Percentiles rank a stretch among this genome's conserved stretches.
Conservation (phyloP, 1,139 yeast genomes). For the Kodamaea sp. region DNA sequence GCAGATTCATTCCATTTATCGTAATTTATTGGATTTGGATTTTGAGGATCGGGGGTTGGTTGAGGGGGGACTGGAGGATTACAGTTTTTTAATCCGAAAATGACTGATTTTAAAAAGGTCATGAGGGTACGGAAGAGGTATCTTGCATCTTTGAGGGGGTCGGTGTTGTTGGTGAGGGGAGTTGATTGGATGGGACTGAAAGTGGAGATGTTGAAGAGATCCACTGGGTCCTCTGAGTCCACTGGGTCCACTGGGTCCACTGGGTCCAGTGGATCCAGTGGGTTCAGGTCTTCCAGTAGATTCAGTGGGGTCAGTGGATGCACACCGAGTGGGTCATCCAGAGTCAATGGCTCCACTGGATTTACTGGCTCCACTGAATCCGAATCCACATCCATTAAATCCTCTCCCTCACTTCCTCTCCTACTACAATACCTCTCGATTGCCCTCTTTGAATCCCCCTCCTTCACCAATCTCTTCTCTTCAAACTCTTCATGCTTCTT, state of each 20-base stretch:
- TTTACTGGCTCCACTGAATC: no score
- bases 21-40: constrained; percentile 53
- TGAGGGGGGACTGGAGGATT: constrained; percentile 78
- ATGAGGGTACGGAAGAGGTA: constrained; percentile 83
- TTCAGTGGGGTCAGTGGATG: no score
- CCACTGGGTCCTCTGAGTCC: no score
- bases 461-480: constrained; percentile 38
- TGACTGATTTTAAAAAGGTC: constrained; percentile 86
- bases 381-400: constrained; percentile 13
- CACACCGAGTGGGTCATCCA: no score
- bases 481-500: constrained; percentile 57
- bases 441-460: constrained; percentile 41
- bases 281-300: no score
- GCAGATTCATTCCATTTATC: constrained; percentile 85
- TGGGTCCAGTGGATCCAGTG: no score
- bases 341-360: no score
- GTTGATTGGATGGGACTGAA: constrained; percentile 38
- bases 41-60: constrained; percentile 54
- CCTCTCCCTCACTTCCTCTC: constrained; percentile 11
- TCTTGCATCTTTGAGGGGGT: constrained; percentile 82
- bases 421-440: constrained; percentile 39
- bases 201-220: constrained; percentile 38
- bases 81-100: constrained; percentile 84
- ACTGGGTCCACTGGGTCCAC: no score
- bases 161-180: constrained; percentile 40